Evolutionary conservation across 441 rosid species (phyloP).

Genomic region (Eutrema salsugineum): DNA sequence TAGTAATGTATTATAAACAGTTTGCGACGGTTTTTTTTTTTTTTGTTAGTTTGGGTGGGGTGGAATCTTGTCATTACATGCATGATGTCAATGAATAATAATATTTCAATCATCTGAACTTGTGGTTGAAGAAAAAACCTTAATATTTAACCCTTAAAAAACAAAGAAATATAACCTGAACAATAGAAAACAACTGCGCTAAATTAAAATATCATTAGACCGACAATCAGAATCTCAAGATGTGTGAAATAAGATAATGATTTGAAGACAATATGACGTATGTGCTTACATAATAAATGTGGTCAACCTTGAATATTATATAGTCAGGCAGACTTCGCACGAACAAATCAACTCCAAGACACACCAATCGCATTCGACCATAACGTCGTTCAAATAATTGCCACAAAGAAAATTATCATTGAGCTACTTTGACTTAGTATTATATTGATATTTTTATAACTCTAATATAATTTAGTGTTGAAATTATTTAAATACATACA

Average conservation of each 20-base stretch:
- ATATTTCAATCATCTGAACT: not conserved
- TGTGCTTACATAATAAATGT: conserved; percentile 26
- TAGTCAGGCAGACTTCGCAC: conserved; percentile 24
- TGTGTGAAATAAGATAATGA: conserved; percentile 9
- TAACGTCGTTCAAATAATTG: not conserved
- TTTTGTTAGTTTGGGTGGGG: not conserved
- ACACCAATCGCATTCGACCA: conserved; percentile 12
- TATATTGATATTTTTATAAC: not conserved
- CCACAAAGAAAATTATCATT: not conserved
- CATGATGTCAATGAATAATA: conserved; percentile 8
- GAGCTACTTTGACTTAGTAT: conserved; percentile 4
- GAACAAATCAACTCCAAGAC: conserved; percentile 26
- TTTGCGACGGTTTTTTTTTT: not conserved
- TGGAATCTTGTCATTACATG: conserved; percentile 15
- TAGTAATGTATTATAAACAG: not conserved
- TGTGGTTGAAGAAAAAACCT: conserved; percentile 3
- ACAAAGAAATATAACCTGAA: conserved; percentile 10
- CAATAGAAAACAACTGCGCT: not conserved
- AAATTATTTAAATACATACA: not conserved
- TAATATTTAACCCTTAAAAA: not conserved
- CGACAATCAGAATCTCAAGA: not conserved
- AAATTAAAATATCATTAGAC: conserved; percentile 5
- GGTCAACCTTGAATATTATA: conserved; percentile 23
- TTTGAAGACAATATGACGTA: conserved; percentile 21
- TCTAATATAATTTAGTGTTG: not conserved